Percentiles rank a stretch among this genome's conserved stretches.
phyloP scores from a whole-genome alignment of 257 asterid genomes.

The Thymus quinquecostatus region DNA sequence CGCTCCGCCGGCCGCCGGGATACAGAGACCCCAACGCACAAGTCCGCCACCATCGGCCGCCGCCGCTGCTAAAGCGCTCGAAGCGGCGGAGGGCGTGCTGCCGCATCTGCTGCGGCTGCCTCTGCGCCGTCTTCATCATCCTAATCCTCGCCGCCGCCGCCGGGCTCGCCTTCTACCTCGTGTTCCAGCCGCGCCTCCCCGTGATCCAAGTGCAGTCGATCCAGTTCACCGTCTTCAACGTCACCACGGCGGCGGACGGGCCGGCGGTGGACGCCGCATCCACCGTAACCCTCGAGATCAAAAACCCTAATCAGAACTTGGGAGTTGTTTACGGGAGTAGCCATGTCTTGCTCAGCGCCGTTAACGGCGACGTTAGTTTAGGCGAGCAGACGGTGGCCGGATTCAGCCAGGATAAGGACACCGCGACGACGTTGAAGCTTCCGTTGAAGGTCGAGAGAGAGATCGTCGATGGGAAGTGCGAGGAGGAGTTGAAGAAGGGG shows the following conservation, averaged over 20 bases:
- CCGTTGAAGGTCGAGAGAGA: conserved; percentile 4
- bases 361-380: conserved; percentile 27
- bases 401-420: conserved; percentile 34
- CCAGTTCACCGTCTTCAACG: conserved; percentile 36
- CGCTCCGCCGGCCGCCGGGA: conserved; percentile 61
- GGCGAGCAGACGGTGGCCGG: conserved; percentile 39
- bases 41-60: conserved; percentile 38
- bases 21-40: conserved; percentile 46
- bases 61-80: conserved; percentile 31
- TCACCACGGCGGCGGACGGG: conserved; percentile 32
- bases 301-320: conserved; percentile 46
- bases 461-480: conserved; percentile 26
- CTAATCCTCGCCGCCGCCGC: conserved; percentile 30
- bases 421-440: conserved; percentile 34
- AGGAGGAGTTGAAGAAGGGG: conserved; percentile 32
- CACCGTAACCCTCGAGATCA: conserved; percentile 28
- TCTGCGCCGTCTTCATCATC: conserved; percentile 26
- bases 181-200: conserved; percentile 55
- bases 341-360: conserved; percentile 22
- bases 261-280: conserved; percentile 35
- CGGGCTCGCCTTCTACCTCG: conserved; percentile 40
- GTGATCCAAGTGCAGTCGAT: conserved; percentile 40
- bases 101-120: conserved; percentile 42
- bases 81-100: conserved; percentile 37
- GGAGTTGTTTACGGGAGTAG: conserved; percentile 39